Base-by-base conservation (phyloP, 2,329 filamentous ascomycete species). In the Pseudogymnoascus sp. region DNA sequence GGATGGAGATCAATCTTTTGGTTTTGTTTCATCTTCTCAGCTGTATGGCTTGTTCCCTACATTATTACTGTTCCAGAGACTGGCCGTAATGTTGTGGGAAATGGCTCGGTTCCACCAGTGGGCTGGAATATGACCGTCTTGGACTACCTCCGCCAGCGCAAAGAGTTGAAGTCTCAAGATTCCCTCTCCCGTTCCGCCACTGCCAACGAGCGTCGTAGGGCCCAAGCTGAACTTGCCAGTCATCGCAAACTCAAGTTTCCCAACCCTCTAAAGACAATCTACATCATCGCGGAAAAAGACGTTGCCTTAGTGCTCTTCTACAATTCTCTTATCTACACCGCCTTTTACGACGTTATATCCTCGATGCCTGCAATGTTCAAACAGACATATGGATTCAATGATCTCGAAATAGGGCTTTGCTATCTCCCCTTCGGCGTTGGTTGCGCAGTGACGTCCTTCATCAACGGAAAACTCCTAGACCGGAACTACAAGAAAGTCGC, bases 401-500 rank as follows among this genome's bases (percentile, higher is more conserved):
- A 70, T 21, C 63, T 71, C 2, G 62, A 72, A 67, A 62, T 67
- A 5, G 69, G 69, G 2, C 57, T 71, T 4, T 63, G 63, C 14
- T 71, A 70, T 61, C 39, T 70, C 1, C 68, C 68, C 3, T 66
- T 66, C n/a, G 67, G 65, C 36, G 14, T 60, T 39, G 61, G 62
- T 51, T 64, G 47, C n/a, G 12, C 59, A 6, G 26, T 61, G 8
- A 40, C 59, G 82, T 0, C 62, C 79, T 85, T 71, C 26, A 71
- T 73, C n/a, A 82, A 84, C 66, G 88, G 90, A 4, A 74, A 74
- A 36, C 66, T 85, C 7, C 72, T 86, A 0, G 85, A 87, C 60
- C 64, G 83, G 79, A 92, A 92, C 73, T 96, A 90, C 73, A 80
- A 85, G 5, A 83, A 88, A 40, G 81, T 86, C 57, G 88, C 89